Base-by-base conservation (phyloP, 768 basidiomycete genomes). In the Dacryopinax spathularia region DNA sequence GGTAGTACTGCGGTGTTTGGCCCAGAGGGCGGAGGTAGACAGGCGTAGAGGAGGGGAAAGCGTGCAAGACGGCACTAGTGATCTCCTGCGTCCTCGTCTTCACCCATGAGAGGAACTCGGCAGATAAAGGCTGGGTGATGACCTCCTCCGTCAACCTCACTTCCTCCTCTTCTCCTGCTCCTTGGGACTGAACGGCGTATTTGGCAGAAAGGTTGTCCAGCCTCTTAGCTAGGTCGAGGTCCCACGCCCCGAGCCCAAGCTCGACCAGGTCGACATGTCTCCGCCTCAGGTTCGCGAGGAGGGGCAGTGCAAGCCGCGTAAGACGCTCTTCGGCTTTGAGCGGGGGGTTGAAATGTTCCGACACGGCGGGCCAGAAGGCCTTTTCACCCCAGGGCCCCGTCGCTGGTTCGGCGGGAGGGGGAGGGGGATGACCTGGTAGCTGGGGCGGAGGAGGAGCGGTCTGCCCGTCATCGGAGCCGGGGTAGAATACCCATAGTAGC, bases 321-420 rank as follows among this genome's bases (percentile, higher is more conserved):
- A 60, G 12, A 9, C 65, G 60, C n/a, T 63, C 65, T 29, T 66
- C 65, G 1, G 65, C 43, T 10, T 33, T 2, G 13, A 66, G 62
- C 1, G 65, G 65, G 13, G 62, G 65, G 62, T 66, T 63, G 35
- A 66, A 66, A 44, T 66, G 65, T 44, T 63, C 62, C 18, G 36
- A 41, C 33, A 37, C 61, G 12, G 18, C 10, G 1, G n/a, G n/a
- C 15, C 22, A 29, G 15, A 33, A 39, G 29, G 34, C 7, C 2
- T 20, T 35, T 33, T 5, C 15, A 16, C 33, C 62, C 62, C n/a
- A 63, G 12, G 18, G 34, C 33, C 25, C 62, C 25, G 10, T 27
- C 16, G 37, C 37, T n/a, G 37, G 62, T 1, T 34, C 41, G 29
- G 43, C 9, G 1, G 62, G 44, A 5, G 62, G 43, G 10, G 62